These are phyloP conservation scores for Paracamarosporium sp. DNA, from an alignment of 2,329 filamentous ascomycete genomes.

Conservation along the genomic window DNA sequence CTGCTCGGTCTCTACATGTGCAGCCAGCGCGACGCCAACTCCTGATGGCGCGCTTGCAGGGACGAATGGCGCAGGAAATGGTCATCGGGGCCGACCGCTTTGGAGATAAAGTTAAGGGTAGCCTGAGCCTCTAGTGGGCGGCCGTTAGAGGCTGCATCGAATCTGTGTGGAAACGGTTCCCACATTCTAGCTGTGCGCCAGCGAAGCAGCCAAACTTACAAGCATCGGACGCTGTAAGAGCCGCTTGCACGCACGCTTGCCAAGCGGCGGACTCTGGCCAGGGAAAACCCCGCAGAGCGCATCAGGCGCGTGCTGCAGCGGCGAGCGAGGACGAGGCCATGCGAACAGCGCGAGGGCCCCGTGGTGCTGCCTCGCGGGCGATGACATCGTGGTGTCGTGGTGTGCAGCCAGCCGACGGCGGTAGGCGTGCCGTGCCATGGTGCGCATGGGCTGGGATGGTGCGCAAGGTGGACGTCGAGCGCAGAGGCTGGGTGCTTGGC, in stretches of 20 bases:
- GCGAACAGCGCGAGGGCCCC: not conserved
- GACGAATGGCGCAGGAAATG: conserved; percentile 23
- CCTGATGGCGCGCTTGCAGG: conserved; percentile 30
- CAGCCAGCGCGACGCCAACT: conserved; percentile 31
- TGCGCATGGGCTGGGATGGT: not conserved
- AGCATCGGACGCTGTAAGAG: conserved; percentile 7
- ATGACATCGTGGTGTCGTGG: not conserved
- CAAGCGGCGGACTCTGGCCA: not conserved
- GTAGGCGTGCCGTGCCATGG: conserved; percentile 4
- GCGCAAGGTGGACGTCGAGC: not conserved
- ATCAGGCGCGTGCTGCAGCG: not conserved
- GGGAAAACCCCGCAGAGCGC: not conserved
- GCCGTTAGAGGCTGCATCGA: conserved; percentile 41
- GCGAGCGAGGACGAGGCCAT: not conserved
- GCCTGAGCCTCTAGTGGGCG: conserved; percentile 14
- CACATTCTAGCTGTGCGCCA: conserved; percentile 34
- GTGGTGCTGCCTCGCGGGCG: not conserved
- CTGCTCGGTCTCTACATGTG: conserved; percentile 27
- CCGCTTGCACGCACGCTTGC: conserved; percentile 2
- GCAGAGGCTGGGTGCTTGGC: not conserved
- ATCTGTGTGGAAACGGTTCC: conserved; percentile 40
- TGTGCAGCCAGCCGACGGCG: not conserved
- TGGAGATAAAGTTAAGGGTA: conserved; percentile 9
- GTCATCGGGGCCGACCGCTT: conserved; percentile 40
- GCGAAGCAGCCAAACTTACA: not conserved